A percentile compares a stretch with the other conserved stretches of the same genome.
Evolutionary conservation across 73 alveolate species (phyloP).

Genomic region (Paramecium octaurelia): DNA sequence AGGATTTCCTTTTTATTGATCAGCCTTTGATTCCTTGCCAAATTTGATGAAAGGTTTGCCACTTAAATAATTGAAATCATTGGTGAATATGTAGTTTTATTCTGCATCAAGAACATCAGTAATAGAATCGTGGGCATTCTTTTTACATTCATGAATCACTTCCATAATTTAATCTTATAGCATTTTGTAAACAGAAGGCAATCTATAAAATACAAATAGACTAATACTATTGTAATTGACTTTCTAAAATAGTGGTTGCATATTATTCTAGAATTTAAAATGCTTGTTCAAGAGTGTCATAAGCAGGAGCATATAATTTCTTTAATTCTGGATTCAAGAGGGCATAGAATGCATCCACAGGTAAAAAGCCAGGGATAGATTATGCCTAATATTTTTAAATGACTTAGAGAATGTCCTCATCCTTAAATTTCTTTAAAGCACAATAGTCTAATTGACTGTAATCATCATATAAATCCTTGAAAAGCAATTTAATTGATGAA

Average conservation of each 20-base stretch:
- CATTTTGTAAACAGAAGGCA: background rate
- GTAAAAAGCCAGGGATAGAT: constrained; percentile 96
- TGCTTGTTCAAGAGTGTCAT: constrained; percentile 79
- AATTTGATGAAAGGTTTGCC: constrained; percentile 85
- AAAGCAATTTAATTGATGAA: constrained; percentile 64
- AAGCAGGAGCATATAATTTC: constrained; percentile 84
- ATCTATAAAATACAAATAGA: background rate
- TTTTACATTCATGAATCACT: constrained; percentile 16
- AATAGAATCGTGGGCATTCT: constrained; percentile 11
- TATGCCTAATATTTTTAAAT: constrained; percentile 95
- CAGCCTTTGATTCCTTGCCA: constrained; percentile 61
- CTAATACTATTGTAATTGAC: background rate
- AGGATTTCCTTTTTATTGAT: constrained; percentile 42
- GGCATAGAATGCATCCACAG: constrained; percentile 91
- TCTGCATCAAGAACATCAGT: constrained; percentile 85
- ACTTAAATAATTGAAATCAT: constrained; percentile 85
- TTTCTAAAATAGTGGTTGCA: constrained; percentile 74
- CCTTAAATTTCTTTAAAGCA: constrained; percentile 63
- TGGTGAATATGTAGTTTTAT: constrained; percentile 90
- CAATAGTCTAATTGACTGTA: constrained; percentile 13
- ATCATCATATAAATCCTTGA: constrained; percentile 66
- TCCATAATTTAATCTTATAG: background rate
- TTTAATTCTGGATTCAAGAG: constrained; percentile 85
- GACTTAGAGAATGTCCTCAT: constrained; percentile 93
- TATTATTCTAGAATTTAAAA: constrained; percentile 80